Evolutionary conservation across 108 stramenopile genomes (phyloP), one percentile per base, ranked within the genome.

Genomic region (Skeletonema potamos): DNA sequence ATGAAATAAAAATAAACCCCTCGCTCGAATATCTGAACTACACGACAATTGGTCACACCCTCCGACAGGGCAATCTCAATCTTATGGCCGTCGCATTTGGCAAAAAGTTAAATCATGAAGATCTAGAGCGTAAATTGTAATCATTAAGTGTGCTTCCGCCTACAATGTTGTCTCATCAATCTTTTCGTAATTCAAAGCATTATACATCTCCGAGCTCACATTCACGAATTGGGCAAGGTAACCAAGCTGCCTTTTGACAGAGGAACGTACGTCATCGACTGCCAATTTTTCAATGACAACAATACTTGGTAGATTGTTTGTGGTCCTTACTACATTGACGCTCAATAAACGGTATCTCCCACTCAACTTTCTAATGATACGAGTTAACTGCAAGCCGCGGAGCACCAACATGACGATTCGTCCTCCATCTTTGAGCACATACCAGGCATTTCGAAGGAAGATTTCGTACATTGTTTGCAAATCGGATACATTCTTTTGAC

Each of bases 381-480:
- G 72, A n/a, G 81, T 84, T 18, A 87, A 37, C 58, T 89, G 89
- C 61, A 89, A 59, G 0, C 89, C 89, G 27, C 89, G 81, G 58
- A 89, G 64, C 0, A 89, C 89, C 36, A 89, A 55, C 86, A 89
- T 82, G 22, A 89, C 89, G 11, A 89, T 84, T 8, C 86, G 68
- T 12, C 76, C 86, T 10, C 70, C 62, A 27, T 73, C 70, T 68
- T 85, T 87, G 28, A 89, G 72, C 12, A 84, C 77, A 64, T 85
- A 85, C 89, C 89, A 89, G 6, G 85, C 83, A 30, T 81, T 86
- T 4, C 89, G 69, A 24, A 89, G 61, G 60, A 89, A 89, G 30
- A 89, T 82, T 54, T 89, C 88, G 54, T 89, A 89, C 77, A 89
- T 66, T 15, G 85, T 82, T 57, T 86, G 85, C n/a, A 89, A 62